Evolutionary conservation across 306 rosid genomes (phyloP).

Genomic region (Cucurbita maxima): DNA sequence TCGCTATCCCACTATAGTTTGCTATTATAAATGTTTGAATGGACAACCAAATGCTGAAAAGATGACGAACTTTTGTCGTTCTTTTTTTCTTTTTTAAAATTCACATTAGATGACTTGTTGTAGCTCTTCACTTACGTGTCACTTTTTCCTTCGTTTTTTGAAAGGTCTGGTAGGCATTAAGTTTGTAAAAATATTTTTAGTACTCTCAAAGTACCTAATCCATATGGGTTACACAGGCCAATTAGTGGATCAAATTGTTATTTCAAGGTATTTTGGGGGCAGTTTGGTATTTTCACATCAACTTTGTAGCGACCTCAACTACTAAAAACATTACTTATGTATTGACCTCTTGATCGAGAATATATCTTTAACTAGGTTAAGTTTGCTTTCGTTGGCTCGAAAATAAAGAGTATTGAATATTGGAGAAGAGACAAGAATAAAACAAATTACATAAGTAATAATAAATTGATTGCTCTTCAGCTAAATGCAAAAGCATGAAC

Average conservation of each 20-base stretch:
- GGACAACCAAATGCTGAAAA: not conserved
- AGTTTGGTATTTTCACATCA: not conserved
- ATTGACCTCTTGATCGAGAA: no score
- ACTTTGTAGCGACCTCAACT: not conserved
- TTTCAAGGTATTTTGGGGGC: not conserved
- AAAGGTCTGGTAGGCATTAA: not conserved
- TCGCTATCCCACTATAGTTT: not conserved
- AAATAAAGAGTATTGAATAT: not conserved
- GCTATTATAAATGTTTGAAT: no score
- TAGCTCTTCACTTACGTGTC: slow-evolving; percentile 15
- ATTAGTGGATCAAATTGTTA: not conserved
- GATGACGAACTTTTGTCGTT: not conserved
- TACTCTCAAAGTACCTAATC: no score
- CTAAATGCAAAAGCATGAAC: slow-evolving; percentile 34
- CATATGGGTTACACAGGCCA: no score
- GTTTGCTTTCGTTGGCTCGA: not conserved
- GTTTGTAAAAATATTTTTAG: no score
- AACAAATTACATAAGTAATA: not conserved
- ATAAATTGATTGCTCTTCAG: slow-evolving; percentile 27
- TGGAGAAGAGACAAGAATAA: not conserved
- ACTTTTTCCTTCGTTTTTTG: not conserved
- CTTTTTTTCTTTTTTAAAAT: no score
- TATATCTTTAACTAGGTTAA: no score
- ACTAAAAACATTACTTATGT: no score
- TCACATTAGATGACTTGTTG: not conserved